Evolutionary conservation across 2,329 filamentous ascomycete genomes (phyloP).

Genomic region (Verticillium zaregamsianum): DNA sequence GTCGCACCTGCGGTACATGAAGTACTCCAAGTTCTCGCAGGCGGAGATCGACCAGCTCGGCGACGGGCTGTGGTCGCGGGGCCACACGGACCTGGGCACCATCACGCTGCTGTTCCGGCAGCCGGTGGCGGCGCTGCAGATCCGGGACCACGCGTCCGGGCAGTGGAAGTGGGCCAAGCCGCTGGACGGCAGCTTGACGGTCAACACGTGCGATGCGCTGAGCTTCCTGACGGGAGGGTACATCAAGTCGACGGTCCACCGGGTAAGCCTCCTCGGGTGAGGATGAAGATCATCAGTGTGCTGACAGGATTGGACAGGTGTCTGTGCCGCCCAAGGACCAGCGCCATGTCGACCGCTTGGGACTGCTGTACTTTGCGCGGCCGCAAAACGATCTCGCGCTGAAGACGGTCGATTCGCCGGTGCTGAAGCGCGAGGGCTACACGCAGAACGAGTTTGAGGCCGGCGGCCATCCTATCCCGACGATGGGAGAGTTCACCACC

Average conservation of each 20-base stretch:
- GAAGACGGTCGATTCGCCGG: constrained; percentile 29
- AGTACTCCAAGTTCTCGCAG: constrained; percentile 42
- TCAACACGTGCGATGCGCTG: constrained; percentile 44
- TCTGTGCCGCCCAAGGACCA: constrained; percentile 33
- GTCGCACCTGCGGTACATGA: constrained; percentile 59
- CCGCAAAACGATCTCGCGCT: constrained; percentile 31
- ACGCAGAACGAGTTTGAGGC: constrained; percentile 30
- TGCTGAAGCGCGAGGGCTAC: constrained; percentile 25
- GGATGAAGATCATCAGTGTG: too few species aligned
- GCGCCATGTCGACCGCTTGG: constrained; percentile 39
- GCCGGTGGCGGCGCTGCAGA: constrained; percentile 52
- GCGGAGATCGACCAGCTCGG: constrained; percentile 40
- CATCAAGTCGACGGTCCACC: constrained; percentile 35
- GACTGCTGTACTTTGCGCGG: constrained; percentile 46
- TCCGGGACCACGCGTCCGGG: constrained; percentile 37
- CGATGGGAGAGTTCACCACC: constrained; percentile 30
- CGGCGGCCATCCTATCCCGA: constrained; percentile 22
- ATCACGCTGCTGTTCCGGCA: constrained; percentile 54
- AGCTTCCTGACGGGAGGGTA: constrained; percentile 44
- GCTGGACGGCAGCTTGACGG: constrained; percentile 43
- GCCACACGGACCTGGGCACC: constrained; percentile 53
- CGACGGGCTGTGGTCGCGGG: constrained; percentile 35
- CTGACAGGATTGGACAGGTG: constrained; percentile 15
- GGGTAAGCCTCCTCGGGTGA: constrained; percentile 14
- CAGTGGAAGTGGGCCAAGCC: constrained; percentile 46